Conservation (phyloP, 805 yeast species). For the Saitoella complicata region DNA sequence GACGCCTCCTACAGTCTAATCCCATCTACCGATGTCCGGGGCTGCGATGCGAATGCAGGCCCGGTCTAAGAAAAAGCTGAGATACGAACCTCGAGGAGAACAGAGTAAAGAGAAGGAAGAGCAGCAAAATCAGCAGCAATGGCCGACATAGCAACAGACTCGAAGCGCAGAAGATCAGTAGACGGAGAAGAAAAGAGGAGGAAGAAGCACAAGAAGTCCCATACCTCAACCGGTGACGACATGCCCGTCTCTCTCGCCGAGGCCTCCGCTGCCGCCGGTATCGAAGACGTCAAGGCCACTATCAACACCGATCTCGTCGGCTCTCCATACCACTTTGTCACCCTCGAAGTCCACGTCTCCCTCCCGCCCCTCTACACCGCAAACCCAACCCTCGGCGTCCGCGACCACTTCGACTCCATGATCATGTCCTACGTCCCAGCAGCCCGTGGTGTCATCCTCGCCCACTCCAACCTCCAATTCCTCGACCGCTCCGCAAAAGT, state of each 20-base stretch:
- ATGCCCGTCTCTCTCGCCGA: no score
- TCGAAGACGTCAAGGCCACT: no score
- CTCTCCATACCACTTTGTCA: not conserved
- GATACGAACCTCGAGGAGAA: no score
- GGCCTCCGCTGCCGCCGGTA: no score
- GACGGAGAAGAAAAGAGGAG: no score
- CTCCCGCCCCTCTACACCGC: slow-evolving; percentile 67
- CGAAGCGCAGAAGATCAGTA: no score
- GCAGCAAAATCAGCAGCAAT: slow-evolving; percentile 31
- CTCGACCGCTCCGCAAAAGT: slow-evolving; percentile 40
- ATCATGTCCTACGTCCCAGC: slow-evolving; percentile 64
- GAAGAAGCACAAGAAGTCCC: no score
- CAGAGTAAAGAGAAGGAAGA: not conserved
- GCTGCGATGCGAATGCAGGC: no score
- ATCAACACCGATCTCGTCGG: no score
- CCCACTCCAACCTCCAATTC: slow-evolving; percentile 52
- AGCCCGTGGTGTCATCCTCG: slow-evolving; percentile 68
- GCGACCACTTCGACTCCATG: slow-evolving; percentile 76
- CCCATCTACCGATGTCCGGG: slow-evolving; percentile 71
- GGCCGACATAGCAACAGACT: slow-evolving; percentile 25
- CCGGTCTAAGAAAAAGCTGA: no score
- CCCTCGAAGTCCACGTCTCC: slow-evolving; percentile 45
- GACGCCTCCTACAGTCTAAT: no score
- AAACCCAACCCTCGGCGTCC: slow-evolving; percentile 62
- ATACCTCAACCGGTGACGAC: no score